These are phyloP conservation scores for Cydonia oblonga DNA, from an alignment of 331 rosid species.

Conservation along the genomic window DNA sequence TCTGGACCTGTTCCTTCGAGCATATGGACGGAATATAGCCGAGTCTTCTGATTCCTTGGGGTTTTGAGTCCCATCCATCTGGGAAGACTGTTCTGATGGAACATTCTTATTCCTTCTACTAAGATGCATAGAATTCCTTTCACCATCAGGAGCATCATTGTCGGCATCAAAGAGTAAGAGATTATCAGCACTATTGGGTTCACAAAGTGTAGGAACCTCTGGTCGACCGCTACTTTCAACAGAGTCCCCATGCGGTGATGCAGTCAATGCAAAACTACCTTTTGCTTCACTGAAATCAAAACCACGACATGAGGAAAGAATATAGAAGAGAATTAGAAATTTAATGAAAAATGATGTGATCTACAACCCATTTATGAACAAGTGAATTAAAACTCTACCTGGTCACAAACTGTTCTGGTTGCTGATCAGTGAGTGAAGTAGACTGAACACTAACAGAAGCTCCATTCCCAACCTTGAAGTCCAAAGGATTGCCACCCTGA, in stretches of 20 bases:
- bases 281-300: conserved; percentile 72
- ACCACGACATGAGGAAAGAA: background rate
- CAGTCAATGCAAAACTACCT: conserved; percentile 95
- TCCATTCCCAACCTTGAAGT: conserved; percentile 74
- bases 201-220: conserved; percentile 63
- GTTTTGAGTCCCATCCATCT: conserved; percentile 67
- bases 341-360: background rate
- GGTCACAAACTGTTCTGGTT: conserved; percentile 80
- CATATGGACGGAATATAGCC: conserved; percentile 85
- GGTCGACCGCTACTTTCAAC: conserved; percentile 95
- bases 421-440: conserved; percentile 88
- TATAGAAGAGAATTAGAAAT: background rate
- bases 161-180: conserved; percentile 75
- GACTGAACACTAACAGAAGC: conserved; percentile 96
- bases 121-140: conserved; percentile 50
- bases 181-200: conserved; percentile 94
- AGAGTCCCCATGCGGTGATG: conserved; percentile 96
- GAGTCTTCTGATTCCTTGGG: conserved; percentile 92
- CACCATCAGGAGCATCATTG: conserved; percentile 56
- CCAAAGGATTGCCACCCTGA: conserved; percentile 98
- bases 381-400: too few relatives aligned
- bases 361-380: conserved; percentile 3
- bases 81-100: conserved; percentile 84
- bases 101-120: conserved; percentile 43
- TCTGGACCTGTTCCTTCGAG: conserved; percentile 89